Conservation (phyloP, 2,329 filamentous ascomycete species). For the Xylariaceae sp. region DNA sequence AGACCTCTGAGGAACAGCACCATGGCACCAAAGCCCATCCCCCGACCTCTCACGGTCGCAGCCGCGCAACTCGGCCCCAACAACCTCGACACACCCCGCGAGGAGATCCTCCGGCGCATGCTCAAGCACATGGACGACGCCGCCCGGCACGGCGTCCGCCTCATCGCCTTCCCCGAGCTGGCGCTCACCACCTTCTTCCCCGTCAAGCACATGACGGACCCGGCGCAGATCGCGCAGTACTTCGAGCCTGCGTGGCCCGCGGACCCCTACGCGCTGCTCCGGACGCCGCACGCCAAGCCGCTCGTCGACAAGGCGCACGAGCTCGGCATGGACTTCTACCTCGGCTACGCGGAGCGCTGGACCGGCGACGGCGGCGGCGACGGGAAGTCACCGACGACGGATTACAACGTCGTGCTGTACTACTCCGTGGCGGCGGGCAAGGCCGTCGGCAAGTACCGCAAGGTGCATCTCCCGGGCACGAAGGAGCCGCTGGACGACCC, state of each 20-base stretch:
- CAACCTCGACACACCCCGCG: slow-evolving; percentile 35
- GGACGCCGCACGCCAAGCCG: slow-evolving; percentile 39
- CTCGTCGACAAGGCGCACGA: slow-evolving; percentile 45
- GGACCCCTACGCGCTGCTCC: slow-evolving; percentile 28
- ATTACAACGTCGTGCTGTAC: slow-evolving; percentile 50
- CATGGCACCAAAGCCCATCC: slow-evolving; percentile 1
- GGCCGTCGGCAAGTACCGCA: slow-evolving; percentile 49
- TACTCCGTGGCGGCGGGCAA: slow-evolving; percentile 38
- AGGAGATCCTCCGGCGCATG: slow-evolving; percentile 43
- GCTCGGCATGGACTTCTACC: slow-evolving; percentile 44
- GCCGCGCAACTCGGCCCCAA: slow-evolving; percentile 51
- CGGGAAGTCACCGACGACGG: slow-evolving; percentile 25
- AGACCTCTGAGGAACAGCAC: too few species aligned
- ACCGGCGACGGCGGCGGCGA: slow-evolving; percentile 24
- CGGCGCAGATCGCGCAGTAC: slow-evolving; percentile 40
- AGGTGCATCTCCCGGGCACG: slow-evolving; percentile 50
- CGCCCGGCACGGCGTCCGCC: slow-evolving; percentile 37
- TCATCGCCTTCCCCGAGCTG: slow-evolving; percentile 52
- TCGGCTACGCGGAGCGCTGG: slow-evolving; percentile 49
- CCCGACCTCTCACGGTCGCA: slow-evolving; percentile 36
- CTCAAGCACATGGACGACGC: slow-evolving; percentile 44
- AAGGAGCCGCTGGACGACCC: slow-evolving; percentile 46
- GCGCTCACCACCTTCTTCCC: slow-evolving; percentile 56
- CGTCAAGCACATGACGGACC: slow-evolving; percentile 41
- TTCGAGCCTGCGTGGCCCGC: slow-evolving; percentile 44